Evolutionary conservation across 1,139 yeast species (phyloP), one percentile per base, ranked within the genome.

Genomic region (Candida frijolesensis): DNA sequence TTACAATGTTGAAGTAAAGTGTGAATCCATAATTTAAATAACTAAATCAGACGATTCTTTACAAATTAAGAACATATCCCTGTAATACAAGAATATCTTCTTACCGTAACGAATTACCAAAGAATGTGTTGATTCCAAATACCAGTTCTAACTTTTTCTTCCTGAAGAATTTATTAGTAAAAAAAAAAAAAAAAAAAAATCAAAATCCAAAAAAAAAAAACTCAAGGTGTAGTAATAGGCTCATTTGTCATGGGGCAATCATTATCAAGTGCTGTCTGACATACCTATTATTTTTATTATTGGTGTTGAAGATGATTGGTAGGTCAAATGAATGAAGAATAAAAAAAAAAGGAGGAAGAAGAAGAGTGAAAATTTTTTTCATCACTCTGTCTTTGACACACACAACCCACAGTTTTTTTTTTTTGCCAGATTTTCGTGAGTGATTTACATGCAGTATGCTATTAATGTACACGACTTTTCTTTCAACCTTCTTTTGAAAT

Each of bases 1-100:
- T 44, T 44, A 39, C 40, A 12, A 34, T 51, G 57, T 53, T 54
- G 68, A 63, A 52, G 50, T 34, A 39, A 47, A 45, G 48, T 27
- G 4, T 35, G 45, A 16, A 35, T 49, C 52, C 55, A 52, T 45
- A 45, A 41, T 35, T 35, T 42, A 25, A 30, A 10, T 7, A 15
- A 27, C 15, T 16, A 45, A 39, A 30, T 40, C 32, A 37, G 46
- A 44, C 35, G 14, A 25, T 27, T 37, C 46, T 37, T 44, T 27
- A 44, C 46, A 35, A 38, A 32, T 14, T 3, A 27, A 27, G 34
- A 8, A 15, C 15, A 6, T 33, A 18, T 34, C 44, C 47, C 12
- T 45, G 46, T 50, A 32, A 46, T 42, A 47, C 44, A 25, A 18
- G 27, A 10, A 15, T n/a, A 42, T 45, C 16, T 27, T 43, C 43